Evolutionary conservation across 1,284 basidiomycete genomes (phyloP).

Genomic region (Trametes hirsuta): DNA sequence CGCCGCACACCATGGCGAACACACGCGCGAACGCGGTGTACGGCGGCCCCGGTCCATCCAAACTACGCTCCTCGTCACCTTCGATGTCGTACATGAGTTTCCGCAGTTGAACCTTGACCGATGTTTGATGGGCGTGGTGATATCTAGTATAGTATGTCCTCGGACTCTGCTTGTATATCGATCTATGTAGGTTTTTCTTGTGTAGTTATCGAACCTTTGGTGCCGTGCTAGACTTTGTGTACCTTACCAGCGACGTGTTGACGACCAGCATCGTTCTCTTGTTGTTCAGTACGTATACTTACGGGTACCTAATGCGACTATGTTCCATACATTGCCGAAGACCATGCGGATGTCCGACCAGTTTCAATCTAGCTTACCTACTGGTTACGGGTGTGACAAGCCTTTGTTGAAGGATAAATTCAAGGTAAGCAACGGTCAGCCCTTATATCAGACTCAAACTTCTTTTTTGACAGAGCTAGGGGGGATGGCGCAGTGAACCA

Average conservation of each 20-base stretch:
- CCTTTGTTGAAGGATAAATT: too few relatives aligned
- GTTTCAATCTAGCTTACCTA: too few relatives aligned
- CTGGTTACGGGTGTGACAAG: too few relatives aligned
- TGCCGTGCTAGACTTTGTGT: slow-evolving; percentile 5
- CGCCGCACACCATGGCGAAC: slow-evolving; percentile 33
- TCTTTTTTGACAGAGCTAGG: too few relatives aligned
- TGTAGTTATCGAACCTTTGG: neutral
- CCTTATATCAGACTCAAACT: too few relatives aligned
- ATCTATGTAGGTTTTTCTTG: neutral
- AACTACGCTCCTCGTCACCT: slow-evolving; percentile 21
- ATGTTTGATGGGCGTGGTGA: too few relatives aligned
- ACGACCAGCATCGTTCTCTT: neutral
- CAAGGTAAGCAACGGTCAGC: too few relatives aligned
- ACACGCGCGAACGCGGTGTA: slow-evolving; percentile 31
- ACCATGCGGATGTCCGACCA: too few relatives aligned
- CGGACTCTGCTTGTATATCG: neutral
- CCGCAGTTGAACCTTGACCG: slow-evolving; percentile 7
- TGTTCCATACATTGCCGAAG: too few relatives aligned
- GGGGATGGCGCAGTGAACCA: too few relatives aligned
- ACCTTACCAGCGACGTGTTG: slow-evolving; percentile 7
- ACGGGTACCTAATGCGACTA: too few relatives aligned
- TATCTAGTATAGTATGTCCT: too few relatives aligned
- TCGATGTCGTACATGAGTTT: slow-evolving; percentile 30
- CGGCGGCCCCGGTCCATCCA: slow-evolving; percentile 5
- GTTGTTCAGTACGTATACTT: slow-evolving; percentile 4